Percentiles rank a stretch among this genome's conserved stretches.
These are phyloP conservation scores for Stephanodiscus minutulus DNA, from an alignment of 108 stramenopile genomes.

Conservation along the genomic window DNA sequence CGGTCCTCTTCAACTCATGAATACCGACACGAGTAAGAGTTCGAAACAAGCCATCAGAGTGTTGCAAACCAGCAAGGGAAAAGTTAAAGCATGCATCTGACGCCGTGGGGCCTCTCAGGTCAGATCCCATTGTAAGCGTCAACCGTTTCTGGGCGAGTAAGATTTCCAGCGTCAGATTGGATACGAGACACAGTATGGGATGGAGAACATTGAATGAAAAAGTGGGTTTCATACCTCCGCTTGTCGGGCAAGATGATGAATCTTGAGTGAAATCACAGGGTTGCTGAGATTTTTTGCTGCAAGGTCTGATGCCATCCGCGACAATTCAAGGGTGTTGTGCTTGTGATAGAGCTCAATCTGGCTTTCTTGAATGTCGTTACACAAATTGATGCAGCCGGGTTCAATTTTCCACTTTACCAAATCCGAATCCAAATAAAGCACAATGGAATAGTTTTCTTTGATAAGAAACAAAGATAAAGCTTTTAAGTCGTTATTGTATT, in stretches of 20 bases:
- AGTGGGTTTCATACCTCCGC: conserved; percentile 37
- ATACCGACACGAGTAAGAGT: conserved; percentile 30
- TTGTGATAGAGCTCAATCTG: conserved; percentile 27
- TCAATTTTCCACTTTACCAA: conserved; percentile 28
- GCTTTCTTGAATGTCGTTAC: background rate
- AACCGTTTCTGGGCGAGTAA: conserved; percentile 27
- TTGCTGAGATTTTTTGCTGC: conserved; percentile 24
- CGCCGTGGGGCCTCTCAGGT: conserved; percentile 32
- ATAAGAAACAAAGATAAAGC: conserved; percentile 28
- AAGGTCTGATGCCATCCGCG: conserved; percentile 28
- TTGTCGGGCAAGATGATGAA: conserved; percentile 39
- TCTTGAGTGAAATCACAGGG: background rate
- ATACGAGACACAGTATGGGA: background rate
- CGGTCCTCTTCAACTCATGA: conserved; percentile 36
- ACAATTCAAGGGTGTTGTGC: conserved; percentile 29
- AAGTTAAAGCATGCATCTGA: conserved; percentile 49
- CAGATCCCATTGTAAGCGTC: conserved; percentile 33
- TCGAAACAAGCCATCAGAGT: conserved; percentile 22
- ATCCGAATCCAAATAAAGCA: conserved; percentile 18
- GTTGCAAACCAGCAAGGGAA: conserved; percentile 34
- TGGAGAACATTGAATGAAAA: background rate
- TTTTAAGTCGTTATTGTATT: conserved; percentile 4
- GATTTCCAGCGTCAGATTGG: background rate
- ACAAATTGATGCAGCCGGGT: background rate
- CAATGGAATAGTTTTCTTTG: conserved; percentile 28